Evolutionary conservation across 1,139 yeast species (phyloP), one percentile per base, ranked within the genome.

Genomic region (Pichia inconspicua): DNA sequence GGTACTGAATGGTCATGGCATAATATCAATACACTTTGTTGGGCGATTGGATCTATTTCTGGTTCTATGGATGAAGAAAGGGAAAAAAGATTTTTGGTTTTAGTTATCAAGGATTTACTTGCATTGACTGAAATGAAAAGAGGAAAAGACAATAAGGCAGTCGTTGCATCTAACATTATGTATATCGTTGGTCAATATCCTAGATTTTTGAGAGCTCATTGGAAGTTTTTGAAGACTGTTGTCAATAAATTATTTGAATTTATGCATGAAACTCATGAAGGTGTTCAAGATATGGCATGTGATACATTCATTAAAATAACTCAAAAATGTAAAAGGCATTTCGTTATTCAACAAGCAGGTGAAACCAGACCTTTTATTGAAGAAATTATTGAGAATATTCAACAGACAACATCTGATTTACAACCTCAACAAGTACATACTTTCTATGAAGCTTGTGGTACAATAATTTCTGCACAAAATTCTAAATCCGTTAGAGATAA

Each of bases 211-310:
- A 90, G 89, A 61, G 97, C 98, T 10, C 98, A 92, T 67, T 92
- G 98, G 98, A 87, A 87, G 67, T 94, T 92, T 62, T 73, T 94
- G 64, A 90, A 90, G 67, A 92, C 98, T 0, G 99, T 92, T 43
- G 92, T 92, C 53, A 84, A 88, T 69, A 92, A 92, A 67, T 75
- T 92, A 60, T 92, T 92, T 68, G 98, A 94, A 68, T 92, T 92
- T 62, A 92, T 92, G 99, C 98, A 92, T 70, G 99, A 92, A 73
- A 89, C 97, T 28, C 98, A 92, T 66, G 99, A 90, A 68, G 98
- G 97, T 70, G 98, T 92, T 54, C 98, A 92, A 71, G 98, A 92
- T 68, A 92, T 92, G 98, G 98, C 99, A 10, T 92, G 98, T 73
- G 98, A 92, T 67, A 92, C 99, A 1, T 92, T 92, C 66, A 90